A percentile compares a stretch with the other conserved stretches of the same genome.
These are phyloP conservation scores for Bruguiera hainesii DNA, from an alignment of 441 rosid genomes.

Conservation along the genomic window DNA sequence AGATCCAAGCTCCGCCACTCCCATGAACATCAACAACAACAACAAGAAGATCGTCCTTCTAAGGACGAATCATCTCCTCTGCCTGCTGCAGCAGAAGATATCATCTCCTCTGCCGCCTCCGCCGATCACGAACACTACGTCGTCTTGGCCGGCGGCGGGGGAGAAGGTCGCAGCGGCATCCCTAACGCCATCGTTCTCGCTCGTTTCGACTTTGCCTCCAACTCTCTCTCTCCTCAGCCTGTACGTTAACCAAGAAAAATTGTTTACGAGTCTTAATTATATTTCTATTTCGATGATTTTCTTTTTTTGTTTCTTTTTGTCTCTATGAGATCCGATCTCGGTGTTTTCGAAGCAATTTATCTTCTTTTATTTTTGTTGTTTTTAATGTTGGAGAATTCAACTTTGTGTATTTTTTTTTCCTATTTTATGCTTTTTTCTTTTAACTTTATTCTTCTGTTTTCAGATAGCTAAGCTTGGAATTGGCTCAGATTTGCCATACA, in stretches of 20 bases:
- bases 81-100: not conserved
- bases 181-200: constrained; percentile 60
- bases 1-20: constrained; percentile 30
- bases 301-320: not conserved
- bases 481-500: constrained; percentile 72
- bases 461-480: constrained; percentile 48
- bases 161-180: constrained; percentile 81
- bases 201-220: constrained; percentile 46
- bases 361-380: too few species aligned
- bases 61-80: not conserved
- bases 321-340: not conserved
- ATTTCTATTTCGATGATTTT: not conserved
- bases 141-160: constrained; percentile 83
- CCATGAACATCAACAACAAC: constrained; percentile 16
- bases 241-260: constrained; percentile 32
- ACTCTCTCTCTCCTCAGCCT: constrained; percentile 63
- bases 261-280: too few species aligned
- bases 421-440: not conserved
- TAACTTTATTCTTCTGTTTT: not conserved
- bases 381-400: not conserved
- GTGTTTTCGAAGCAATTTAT: not conserved
- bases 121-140: constrained; percentile 30
- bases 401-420: not conserved
- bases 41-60: constrained; percentile 17
- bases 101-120: constrained; percentile 7